A percentile compares a stretch with the other conserved stretches of the same genome.
phyloP scores from a whole-genome alignment of 1,139 yeast genomes.

The Geotrichum reessii region DNA sequence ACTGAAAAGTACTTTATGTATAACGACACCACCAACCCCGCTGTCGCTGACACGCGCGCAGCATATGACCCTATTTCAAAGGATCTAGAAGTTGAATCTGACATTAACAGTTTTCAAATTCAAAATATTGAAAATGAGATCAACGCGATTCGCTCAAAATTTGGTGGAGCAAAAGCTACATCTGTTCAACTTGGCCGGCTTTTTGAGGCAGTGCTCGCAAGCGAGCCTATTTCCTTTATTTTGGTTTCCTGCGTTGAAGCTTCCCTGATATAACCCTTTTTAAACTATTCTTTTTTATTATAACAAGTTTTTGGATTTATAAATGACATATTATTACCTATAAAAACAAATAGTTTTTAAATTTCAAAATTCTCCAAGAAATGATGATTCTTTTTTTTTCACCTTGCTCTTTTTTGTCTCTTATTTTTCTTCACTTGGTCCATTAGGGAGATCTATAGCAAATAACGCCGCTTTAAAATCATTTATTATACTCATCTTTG shows the following conservation, averaged over 20 bases:
- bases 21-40: conserved; percentile 2
- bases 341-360: no score
- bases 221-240: not conserved
- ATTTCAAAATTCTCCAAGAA: no score
- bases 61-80: conserved; percentile 1
- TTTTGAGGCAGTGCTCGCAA: not conserved
- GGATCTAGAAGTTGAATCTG: not conserved
- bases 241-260: conserved; percentile 9
- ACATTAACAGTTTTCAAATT: conserved; percentile 2
- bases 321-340: no score
- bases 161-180: not conserved
- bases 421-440: no score
- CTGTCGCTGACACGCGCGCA: conserved; percentile 5
- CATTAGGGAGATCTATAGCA: not conserved
- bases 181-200: not conserved
- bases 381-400: not conserved
- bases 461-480: not conserved
- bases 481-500: conserved; percentile 2
- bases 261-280: not conserved
- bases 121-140: conserved; percentile 1
- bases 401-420: no score
- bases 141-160: not conserved
- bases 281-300: not conserved
- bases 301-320: no score
- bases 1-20: not conserved